Evolutionary conservation across 2,329 filamentous ascomycete genomes (phyloP), one percentile per base, ranked within the genome.

Genomic region (Sporothrix curviconia): DNA sequence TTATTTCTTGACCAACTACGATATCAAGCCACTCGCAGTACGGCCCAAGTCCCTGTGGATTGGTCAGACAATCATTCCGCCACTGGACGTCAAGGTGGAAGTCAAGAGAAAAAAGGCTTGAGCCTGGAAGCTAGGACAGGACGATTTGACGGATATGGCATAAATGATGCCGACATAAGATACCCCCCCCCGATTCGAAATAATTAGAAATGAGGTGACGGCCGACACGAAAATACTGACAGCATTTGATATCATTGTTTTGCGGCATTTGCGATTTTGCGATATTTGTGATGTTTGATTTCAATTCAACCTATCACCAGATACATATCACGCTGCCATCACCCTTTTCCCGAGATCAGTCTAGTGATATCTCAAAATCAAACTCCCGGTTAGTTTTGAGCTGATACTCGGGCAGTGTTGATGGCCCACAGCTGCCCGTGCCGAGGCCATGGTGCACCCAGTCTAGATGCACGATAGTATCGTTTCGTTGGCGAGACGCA

Each of bases 401-500:
- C 61, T 73, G 71, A 64, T 81, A 79, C 66, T 75, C 55, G 4
- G 72, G 72, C 68, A 80, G 59, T 19, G 78, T 81, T 57, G 76
- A 76, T 0, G 82, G 82, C 24, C 83, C 83, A 68, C 83, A 86
- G 51, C 78, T 82, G 7, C 78, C 83, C 9, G 80, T 84, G 0
- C 83, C 83, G 32, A 86, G 63, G 0, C 83, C 84, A 65, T 86
- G 82, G 68, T 86, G 82, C 61, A 71, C 74, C 72, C 78, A 82
- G 69, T 87, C 83, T 57, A 87, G 64, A 56, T 81, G 72, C 2
- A 86, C 71, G 30, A 85, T 67, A 37, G 80, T 76, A 61, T 83
- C 78, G 14, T 81, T 71, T 66, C 53, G 32, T 7, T 28, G 72
- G 19, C 72, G 69, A 67, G 74, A 74, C 60, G 72, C 68, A 62